phyloP scores from a whole-genome alignment of 2,329 filamentous ascomycete species.

The Bipolaris sorokiniana region DNA sequence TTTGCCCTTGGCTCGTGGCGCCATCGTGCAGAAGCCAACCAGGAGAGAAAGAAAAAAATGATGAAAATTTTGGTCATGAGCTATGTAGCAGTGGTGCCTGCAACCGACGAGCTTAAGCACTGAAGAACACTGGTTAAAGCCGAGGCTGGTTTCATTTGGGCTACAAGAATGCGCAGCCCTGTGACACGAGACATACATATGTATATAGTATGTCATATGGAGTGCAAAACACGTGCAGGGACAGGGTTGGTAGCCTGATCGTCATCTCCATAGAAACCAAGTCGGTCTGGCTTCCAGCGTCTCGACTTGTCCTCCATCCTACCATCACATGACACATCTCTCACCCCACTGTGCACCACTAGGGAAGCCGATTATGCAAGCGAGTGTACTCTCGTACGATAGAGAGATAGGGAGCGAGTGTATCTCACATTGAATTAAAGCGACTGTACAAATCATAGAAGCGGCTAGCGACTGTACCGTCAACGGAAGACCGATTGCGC shows the following conservation, averaged over 20 bases:
- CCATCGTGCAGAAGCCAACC: constrained; percentile 3
- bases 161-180: not conserved
- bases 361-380: too few species aligned
- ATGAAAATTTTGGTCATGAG: not conserved
- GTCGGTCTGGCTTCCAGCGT: not conserved
- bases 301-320: not conserved
- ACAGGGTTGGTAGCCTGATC: not conserved
- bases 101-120: not conserved
- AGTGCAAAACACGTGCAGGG: not conserved
- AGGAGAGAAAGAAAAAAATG: not conserved
- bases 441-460: too few species aligned
- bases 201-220: too few species aligned
- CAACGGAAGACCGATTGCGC: too few species aligned
- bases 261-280: not conserved
- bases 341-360: not conserved
- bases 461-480: too few species aligned
- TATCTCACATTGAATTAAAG: too few species aligned
- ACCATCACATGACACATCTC: not conserved
- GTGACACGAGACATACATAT: not conserved
- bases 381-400: too few species aligned
- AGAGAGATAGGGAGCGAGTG: too few species aligned
- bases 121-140: not conserved
- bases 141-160: not conserved
- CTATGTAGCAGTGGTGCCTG: not conserved
- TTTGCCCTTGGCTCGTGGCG: constrained; percentile 10